Evolutionary conservation across 2,329 filamentous ascomycete species (phyloP).

Genomic region (Penicillium oxalicum): DNA sequence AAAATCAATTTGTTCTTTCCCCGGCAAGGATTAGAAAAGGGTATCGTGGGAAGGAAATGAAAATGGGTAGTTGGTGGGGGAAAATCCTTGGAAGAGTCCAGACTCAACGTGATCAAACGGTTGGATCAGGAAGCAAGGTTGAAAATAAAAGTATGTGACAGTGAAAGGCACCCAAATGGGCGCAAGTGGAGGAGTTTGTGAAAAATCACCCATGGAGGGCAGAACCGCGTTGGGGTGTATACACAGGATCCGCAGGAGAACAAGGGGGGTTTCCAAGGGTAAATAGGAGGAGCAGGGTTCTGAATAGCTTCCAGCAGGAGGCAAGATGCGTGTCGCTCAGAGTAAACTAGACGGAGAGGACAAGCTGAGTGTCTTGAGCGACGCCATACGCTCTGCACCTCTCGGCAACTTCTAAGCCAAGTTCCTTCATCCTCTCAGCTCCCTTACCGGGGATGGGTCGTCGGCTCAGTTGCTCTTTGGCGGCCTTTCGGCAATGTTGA

Average conservation of each 20-base stretch:
- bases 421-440: constrained; percentile 85
- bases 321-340: background rate
- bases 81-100: constrained; percentile 6
- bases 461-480: constrained; percentile 59
- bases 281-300: too few relatives aligned
- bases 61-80: constrained; percentile 6
- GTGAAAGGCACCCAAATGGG: constrained; percentile 22
- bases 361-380: constrained; percentile 52
- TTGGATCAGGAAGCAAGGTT: constrained; percentile 19
- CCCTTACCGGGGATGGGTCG: constrained; percentile 73
- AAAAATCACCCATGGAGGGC: constrained; percentile 19
- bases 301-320: too few relatives aligned
- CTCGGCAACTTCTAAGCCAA: constrained; percentile 83
- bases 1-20: constrained; percentile 7
- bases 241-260: too few relatives aligned
- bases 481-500: constrained; percentile 78
- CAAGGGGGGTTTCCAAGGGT: too few relatives aligned
- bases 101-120: constrained; percentile 14
- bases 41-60: background rate
- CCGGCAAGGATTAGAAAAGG: constrained; percentile 16
- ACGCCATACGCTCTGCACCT: constrained; percentile 64
- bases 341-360: constrained; percentile 59
- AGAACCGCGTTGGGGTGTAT: background rate
- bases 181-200: constrained; percentile 11
- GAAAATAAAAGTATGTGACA: constrained; percentile 19